phyloP scores from a whole-genome alignment of 805 yeast genomes.

The Candida tammaniensis region DNA sequence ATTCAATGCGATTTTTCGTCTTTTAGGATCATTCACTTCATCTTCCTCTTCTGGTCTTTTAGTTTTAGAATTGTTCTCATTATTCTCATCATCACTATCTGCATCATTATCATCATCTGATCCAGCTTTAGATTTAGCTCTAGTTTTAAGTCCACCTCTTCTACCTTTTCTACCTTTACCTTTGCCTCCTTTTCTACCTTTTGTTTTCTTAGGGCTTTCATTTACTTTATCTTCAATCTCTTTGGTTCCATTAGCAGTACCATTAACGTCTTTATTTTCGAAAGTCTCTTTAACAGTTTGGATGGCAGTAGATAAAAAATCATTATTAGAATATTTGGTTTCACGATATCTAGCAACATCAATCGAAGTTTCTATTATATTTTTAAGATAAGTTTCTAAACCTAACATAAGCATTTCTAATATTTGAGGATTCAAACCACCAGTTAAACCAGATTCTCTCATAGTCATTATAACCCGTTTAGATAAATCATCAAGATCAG shows the following conservation, averaged over 20 bases:
- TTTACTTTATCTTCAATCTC: constrained; percentile 15
- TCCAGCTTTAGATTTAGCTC: constrained; percentile 10
- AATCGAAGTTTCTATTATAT: constrained; percentile 68
- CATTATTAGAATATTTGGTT: constrained; percentile 40
- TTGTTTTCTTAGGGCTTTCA: constrained; percentile 7
- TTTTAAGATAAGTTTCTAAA: constrained; percentile 74
- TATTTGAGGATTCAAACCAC: constrained; percentile 72
- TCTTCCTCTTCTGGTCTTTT: constrained; percentile 7
- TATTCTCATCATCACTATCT: constrained; percentile 8
- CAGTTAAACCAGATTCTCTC: constrained; percentile 86
- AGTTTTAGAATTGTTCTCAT: constrained; percentile 3
- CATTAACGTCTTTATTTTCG: background rate
- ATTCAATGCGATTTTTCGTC: constrained; percentile 40
- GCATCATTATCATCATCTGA: constrained; percentile 14
- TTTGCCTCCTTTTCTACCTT: background rate
- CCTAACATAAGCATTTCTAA: constrained; percentile 80
- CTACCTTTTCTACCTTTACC: constrained; percentile 9
- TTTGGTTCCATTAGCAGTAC: constrained; percentile 20
- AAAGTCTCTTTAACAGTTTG: constrained; percentile 13
- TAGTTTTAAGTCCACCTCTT: constrained; percentile 19
- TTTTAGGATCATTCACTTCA: constrained; percentile 11
- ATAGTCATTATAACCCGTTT: constrained; percentile 76
- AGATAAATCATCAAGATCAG: constrained; percentile 69
- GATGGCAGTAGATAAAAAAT: constrained; percentile 25
- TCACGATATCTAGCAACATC: constrained; percentile 67